Evolutionary conservation across 257 asterid genomes (phyloP), one percentile per base, ranked within the genome.

Genomic region (Nicotiana paniculata): DNA sequence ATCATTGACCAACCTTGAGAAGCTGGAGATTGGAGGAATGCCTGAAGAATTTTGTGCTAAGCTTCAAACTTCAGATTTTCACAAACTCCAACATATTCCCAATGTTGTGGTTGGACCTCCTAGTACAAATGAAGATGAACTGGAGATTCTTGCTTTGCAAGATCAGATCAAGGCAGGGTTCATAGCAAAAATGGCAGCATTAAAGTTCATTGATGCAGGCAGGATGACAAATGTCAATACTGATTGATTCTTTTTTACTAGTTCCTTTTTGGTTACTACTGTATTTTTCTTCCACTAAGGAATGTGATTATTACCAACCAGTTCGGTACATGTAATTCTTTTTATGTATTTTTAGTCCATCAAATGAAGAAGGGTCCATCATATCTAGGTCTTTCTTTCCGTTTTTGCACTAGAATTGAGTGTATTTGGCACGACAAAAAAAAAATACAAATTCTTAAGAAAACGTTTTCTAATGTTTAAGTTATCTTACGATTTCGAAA

Each of bases 1-100:
- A 35, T 68, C 26, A 62, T 39, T 48, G 51, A 28, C 51, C 65
- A 76, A 26, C 46, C 69, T 77, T 39, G 63, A 79, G 28, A 67
- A 68, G 76, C 76, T 82, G 85, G 69, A 67, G 17, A 43, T 74
- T 21, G 13, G 59, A 72, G 78, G 15, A 43, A 72, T 72, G 59
- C 37, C 21, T 46, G 59, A 72, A 46, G 13, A 4, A 21, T 70
- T 70, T 70, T 21, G 46, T 21, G 35, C 58, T 43, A 43, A 3
- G 6, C 59, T 72, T 72, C 59, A 72, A 12, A 28, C 15, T 72
- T 72, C 59, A 46, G 37, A 43, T 72, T 11, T 24, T n/a, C 13
- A 46, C 37, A 72, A 43, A 72, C 6, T 72, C 2, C 78, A 3
- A 72, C 78, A 72, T 5, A 72, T 72, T 24, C 78, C 78, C 59